phyloP scores from a whole-genome alignment of 768 basidiomycete species.

The Panaeolus papilionaceus region DNA sequence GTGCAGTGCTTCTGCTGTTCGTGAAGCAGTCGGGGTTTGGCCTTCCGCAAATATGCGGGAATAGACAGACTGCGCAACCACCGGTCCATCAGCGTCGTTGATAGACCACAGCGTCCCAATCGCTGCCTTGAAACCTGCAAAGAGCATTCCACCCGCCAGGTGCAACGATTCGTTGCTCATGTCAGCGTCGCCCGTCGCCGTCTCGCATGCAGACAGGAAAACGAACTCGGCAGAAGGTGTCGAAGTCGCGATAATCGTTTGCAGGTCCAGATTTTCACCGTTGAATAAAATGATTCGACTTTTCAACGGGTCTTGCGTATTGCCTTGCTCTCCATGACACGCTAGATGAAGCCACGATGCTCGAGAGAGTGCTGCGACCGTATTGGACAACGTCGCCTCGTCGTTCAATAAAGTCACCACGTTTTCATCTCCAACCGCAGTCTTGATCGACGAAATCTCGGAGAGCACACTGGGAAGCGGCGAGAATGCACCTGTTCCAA shows the following conservation, averaged over 20 bases:
- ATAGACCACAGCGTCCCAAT: slow-evolving; percentile 53
- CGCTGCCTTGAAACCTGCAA: slow-evolving; percentile 37
- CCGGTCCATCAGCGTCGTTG: slow-evolving; percentile 41
- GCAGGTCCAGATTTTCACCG: slow-evolving; percentile 27
- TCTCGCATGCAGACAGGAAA: slow-evolving; percentile 55
- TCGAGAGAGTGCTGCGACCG: slow-evolving; percentile 16
- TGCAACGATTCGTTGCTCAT: slow-evolving; percentile 40
- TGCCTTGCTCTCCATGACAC: slow-evolving; percentile 44
- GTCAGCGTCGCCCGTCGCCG: slow-evolving; percentile 38
- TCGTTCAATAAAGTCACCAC: slow-evolving; percentile 17
- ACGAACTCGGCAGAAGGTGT: slow-evolving; percentile 40
- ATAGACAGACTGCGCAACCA: slow-evolving; percentile 33
- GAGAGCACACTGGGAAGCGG: slow-evolving; percentile 23
- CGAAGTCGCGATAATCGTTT: slow-evolving; percentile 29
- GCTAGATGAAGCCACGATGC: slow-evolving; percentile 43
- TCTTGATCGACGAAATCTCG: slow-evolving; percentile 23
- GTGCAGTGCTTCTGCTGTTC: slow-evolving; percentile 27
- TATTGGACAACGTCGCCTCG: slow-evolving; percentile 21
- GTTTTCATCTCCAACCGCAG: slow-evolving; percentile 6
- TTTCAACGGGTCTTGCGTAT: slow-evolving; percentile 23
- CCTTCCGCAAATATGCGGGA: slow-evolving; percentile 21
- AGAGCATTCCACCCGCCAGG: slow-evolving; percentile 48
- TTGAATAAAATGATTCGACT: slow-evolving; percentile 28
- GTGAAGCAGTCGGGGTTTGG: slow-evolving; percentile 16
- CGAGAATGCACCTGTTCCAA: not conserved